A percentile compares a stretch with the other conserved stretches of the same genome.
These are phyloP conservation scores for Rubroboletus satanas DNA, from an alignment of 768 basidiomycete species.

Conservation along the genomic window DNA sequence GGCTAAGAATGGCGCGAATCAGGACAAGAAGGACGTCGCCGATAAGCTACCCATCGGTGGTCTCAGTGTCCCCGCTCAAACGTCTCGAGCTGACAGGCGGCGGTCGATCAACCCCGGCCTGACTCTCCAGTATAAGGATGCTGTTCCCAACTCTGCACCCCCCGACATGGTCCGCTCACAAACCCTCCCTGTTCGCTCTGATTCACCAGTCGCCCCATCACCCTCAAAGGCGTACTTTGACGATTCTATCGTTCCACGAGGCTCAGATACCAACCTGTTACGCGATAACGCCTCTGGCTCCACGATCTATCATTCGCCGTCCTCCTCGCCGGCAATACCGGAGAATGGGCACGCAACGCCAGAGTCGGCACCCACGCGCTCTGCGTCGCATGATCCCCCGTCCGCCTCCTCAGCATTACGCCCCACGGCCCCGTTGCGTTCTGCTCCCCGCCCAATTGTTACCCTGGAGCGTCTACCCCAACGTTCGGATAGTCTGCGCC, in stretches of 20 bases:
- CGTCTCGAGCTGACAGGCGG: constrained; percentile 42
- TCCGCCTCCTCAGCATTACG: not conserved
- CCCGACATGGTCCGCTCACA: constrained; percentile 31
- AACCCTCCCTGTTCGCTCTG: constrained; percentile 24
- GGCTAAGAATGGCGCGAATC: constrained; percentile 14
- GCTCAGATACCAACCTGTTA: constrained; percentile 24
- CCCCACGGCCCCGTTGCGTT: constrained; percentile 16
- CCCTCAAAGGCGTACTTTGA: constrained; percentile 18
- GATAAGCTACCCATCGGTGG: constrained; percentile 10
- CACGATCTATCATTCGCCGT: constrained; percentile 34
- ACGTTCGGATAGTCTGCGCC: constrained; percentile 32
- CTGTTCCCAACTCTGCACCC: constrained; percentile 12
- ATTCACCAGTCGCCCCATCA: constrained; percentile 21
- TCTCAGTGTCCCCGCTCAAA: constrained; percentile 28
- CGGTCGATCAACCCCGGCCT: constrained; percentile 55
- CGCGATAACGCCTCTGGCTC: constrained; percentile 29
- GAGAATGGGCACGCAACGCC: constrained; percentile 33
- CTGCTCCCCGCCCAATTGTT: constrained; percentile 24
- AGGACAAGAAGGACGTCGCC: constrained; percentile 7
- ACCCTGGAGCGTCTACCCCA: constrained; percentile 35
- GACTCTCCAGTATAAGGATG: constrained; percentile 29
- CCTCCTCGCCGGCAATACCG: constrained; percentile 36
- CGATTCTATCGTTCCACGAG: constrained; percentile 10
- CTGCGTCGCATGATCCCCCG: constrained; percentile 31
- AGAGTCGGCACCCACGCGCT: constrained; percentile 41